Evolutionary conservation across 73 alveolate genomes (phyloP), one percentile per base, ranked within the genome.

Genomic region (Stentor roeselii): DNA sequence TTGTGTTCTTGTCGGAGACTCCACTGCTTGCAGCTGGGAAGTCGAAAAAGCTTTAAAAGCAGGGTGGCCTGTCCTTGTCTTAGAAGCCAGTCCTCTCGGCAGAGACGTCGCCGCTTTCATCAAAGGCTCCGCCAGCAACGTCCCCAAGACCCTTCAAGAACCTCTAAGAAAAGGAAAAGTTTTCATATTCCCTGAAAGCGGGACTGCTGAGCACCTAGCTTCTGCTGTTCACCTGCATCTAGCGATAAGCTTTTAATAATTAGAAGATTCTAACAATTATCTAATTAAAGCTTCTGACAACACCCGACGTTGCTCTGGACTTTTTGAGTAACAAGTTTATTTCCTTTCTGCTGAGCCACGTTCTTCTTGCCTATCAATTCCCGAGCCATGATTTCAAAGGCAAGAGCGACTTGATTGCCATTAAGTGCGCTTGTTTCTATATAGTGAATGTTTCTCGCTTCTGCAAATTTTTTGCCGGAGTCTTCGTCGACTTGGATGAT

Each of bases 361-460:
- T 31, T 31, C 27, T 58, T 58, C 27, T 58, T 58, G 35, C 27
- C 35, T 58, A 58, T 58, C 74, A 92, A 83, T 59, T 88, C 61
- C 58, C 80, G 75, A 37, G 97, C 91, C 75, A 95, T 91, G 36
- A 59, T 75, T 35, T 75, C 39, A 88, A 95, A 95, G 27, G 96
- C 89, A 83, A 93, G 95, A 2, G 89, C 88, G 60, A 96, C 91
- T 76, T 94, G 91, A 37, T 61, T 85, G 59, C 92, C 88, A 35
- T 87, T 91, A 86, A 93, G 91, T 6, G 98, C 99, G 6, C 98
- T 90, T 31, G 98, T 86, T 87, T 96, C 99, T 82, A 91, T 91
- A 87, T 90, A 95, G 27, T 89, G 88, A 40, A 95, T 86, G 59
- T 91, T 93, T 39, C 87, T 80, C 59, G 87, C 74, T 75, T 95